Evolutionary conservation across 805 yeast species (phyloP).

Genomic region (Metschnikowia aberdeeniae): DNA sequence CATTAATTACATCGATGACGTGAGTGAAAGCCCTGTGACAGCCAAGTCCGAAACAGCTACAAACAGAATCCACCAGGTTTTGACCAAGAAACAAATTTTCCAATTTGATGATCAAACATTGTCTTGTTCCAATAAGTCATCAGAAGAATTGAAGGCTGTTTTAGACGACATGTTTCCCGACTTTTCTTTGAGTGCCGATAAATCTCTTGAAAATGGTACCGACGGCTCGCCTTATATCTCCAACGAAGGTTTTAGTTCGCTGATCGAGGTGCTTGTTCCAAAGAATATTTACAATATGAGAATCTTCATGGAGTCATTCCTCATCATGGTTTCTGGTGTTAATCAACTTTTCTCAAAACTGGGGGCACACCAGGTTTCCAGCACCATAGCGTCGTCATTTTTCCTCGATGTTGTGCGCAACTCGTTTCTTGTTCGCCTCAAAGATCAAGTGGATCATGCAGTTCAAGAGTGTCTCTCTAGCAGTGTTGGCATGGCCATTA

Average conservation of each 20-base stretch:
- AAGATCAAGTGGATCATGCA: slow-evolving; percentile 48
- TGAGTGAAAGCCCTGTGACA: slow-evolving; percentile 3
- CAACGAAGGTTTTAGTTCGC: slow-evolving; percentile 50
- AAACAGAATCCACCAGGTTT: slow-evolving; percentile 21
- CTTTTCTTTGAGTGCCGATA: slow-evolving; percentile 29
- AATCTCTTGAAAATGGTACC: slow-evolving; percentile 4
- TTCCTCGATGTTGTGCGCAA: slow-evolving; percentile 61
- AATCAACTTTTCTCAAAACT: slow-evolving; percentile 25
- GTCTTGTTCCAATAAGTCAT: slow-evolving; percentile 11
- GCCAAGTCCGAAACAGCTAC: slow-evolving; percentile 6
- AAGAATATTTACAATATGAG: slow-evolving; percentile 78
- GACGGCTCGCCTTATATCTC: slow-evolving; percentile 49
- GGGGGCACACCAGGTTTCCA: slow-evolving; percentile 7
- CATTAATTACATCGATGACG: slow-evolving; percentile 31
- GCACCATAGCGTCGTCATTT: slow-evolving; percentile 35
- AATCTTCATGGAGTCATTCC: slow-evolving; percentile 66
- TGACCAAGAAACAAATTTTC: slow-evolving; percentile 25
- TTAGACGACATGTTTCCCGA: slow-evolving; percentile 73
- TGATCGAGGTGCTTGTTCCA: slow-evolving; percentile 62
- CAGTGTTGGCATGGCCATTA: slow-evolving; percentile 8
- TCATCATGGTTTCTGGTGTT: slow-evolving; percentile 63
- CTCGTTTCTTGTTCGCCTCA: slow-evolving; percentile 61
- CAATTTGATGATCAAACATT: slow-evolving; percentile 30
- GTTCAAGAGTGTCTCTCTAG: slow-evolving; percentile 40
- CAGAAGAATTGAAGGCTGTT: slow-evolving; percentile 30